Conservation (phyloP, 495 filamentous ascomycete genomes). For the Penicillium argentinense region DNA sequence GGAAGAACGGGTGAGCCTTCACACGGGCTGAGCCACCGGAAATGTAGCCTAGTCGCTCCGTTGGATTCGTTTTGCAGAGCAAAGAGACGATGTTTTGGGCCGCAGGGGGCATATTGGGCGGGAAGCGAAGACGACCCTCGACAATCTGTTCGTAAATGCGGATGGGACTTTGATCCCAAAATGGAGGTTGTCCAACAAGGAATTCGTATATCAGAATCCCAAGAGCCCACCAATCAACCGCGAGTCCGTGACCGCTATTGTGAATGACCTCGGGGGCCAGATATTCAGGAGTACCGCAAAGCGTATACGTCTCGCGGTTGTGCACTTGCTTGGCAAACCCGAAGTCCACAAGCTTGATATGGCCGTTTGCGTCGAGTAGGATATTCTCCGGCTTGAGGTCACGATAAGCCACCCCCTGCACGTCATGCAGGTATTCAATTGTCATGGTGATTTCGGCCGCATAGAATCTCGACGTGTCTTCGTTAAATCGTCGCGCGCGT, state of each 20-base stretch:
- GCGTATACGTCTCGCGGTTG: slow-evolving; percentile 81
- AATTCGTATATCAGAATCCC: slow-evolving; percentile 97
- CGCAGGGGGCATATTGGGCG: slow-evolving; percentile 60
- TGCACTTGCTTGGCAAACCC: slow-evolving; percentile 81
- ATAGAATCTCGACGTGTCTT: slow-evolving; percentile 85
- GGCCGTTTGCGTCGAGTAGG: slow-evolving; percentile 84
- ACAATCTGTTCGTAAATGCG: slow-evolving; percentile 83
- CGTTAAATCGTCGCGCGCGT: slow-evolving; percentile 80
- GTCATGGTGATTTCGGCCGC: slow-evolving; percentile 93
- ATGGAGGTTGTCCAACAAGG: slow-evolving; percentile 91
- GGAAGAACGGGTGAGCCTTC: slow-evolving; percentile 86
- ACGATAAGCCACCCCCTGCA: slow-evolving; percentile 82
- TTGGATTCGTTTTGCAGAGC: slow-evolving; percentile 87
- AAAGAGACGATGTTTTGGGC: slow-evolving; percentile 81
- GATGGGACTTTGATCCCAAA: slow-evolving; percentile 95
- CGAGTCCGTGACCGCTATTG: slow-evolving; percentile 89
- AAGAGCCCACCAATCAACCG: slow-evolving; percentile 99
- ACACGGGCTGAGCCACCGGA: slow-evolving; percentile 78
- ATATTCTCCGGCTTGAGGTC: slow-evolving; percentile 98
- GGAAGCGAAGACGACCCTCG: slow-evolving; percentile 40
- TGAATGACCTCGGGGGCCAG: slow-evolving; percentile 95
- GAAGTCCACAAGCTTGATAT: slow-evolving; percentile 97
- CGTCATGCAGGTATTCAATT: slow-evolving; percentile 87
- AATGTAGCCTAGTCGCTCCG: slow-evolving; percentile 85
- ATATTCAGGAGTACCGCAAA: slow-evolving; percentile 96